Conservation (phyloP, 169 alveolate genomes). For the Neospora caninum region DNA sequence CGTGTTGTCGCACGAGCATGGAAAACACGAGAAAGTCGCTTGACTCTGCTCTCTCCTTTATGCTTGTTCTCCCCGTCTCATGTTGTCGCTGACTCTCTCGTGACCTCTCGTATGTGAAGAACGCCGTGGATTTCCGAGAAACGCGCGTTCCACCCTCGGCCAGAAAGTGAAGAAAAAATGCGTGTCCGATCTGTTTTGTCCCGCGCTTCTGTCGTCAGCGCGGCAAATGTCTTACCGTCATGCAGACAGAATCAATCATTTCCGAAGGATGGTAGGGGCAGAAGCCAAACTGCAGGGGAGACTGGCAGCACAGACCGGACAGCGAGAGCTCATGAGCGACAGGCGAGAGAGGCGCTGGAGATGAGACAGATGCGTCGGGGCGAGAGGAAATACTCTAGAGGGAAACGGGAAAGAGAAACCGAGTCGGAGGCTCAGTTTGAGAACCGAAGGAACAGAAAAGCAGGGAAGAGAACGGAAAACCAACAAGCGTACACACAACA, state of each 20-base stretch:
- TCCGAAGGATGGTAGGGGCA: slow-evolving; percentile 90
- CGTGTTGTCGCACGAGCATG: too few relatives aligned
- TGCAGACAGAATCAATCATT: slow-evolving; percentile 87
- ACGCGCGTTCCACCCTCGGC: too few relatives aligned
- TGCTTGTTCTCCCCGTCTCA: too few relatives aligned
- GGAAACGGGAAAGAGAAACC: not conserved
- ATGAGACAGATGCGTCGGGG: not conserved
- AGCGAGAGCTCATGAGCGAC: not conserved
- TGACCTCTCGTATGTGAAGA: too few relatives aligned
- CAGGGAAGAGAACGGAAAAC: too few relatives aligned
- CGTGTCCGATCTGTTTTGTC: too few relatives aligned
- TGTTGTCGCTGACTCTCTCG: too few relatives aligned
- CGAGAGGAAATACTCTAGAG: not conserved
- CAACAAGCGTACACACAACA: too few relatives aligned
- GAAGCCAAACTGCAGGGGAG: slow-evolving; percentile 90
- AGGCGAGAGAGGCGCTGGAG: not conserved
- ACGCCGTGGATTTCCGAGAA: too few relatives aligned
- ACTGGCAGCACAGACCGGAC: slow-evolving; percentile 58
- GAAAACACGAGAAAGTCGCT: too few relatives aligned
- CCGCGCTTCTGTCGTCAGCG: not conserved
- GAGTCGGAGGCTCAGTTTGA: not conserved
- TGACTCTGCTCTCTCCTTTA: too few relatives aligned
- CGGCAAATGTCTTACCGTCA: slow-evolving; percentile 66
- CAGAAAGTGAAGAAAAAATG: too few relatives aligned
- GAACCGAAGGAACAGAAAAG: not conserved